phyloP scores from a whole-genome alignment of 306 rosid species.

The Parietaria judaica region DNA sequence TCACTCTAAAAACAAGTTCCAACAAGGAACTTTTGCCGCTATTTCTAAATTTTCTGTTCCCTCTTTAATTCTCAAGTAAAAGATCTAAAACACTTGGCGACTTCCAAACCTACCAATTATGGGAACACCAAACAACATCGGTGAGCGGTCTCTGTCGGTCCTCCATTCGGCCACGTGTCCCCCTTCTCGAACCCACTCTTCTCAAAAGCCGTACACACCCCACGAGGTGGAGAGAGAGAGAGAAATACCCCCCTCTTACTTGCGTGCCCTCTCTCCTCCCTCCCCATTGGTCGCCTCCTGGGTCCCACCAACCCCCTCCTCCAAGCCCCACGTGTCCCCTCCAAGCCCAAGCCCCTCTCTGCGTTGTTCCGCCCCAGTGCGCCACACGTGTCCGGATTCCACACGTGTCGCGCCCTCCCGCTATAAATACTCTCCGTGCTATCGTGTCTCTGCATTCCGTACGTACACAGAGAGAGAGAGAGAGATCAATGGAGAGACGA shows the following conservation, averaged over 20 bases:
- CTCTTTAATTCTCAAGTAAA: neutral
- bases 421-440: slow-evolving; percentile 12
- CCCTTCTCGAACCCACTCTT: slow-evolving; percentile 12
- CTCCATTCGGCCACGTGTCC: slow-evolving; percentile 29
- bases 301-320: slow-evolving; percentile 15
- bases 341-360: slow-evolving; percentile 34
- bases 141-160: neutral
- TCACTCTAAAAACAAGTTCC: too few species aligned
- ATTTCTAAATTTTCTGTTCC: too few species aligned
- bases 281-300: slow-evolving; percentile 23
- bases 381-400: slow-evolving; percentile 29
- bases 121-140: neutral
- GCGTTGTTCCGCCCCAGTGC: slow-evolving; percentile 23
- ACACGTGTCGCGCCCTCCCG: neutral
- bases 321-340: slow-evolving; percentile 12
- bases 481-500: slow-evolving; percentile 40
- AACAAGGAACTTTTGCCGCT: neutral
- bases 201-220: slow-evolving; percentile 7
- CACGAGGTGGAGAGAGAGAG: slow-evolving; percentile 12
- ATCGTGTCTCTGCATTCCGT: neutral
- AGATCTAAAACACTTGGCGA: slow-evolving; percentile 25
- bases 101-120: slow-evolving; percentile 3
- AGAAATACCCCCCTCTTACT: too few species aligned
- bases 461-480: neutral
- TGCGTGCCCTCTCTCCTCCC: slow-evolving; percentile 40